Evolutionary conservation across 495 filamentous ascomycete genomes (phyloP).

Genomic region (Sphaerosporella brunnea): DNA sequence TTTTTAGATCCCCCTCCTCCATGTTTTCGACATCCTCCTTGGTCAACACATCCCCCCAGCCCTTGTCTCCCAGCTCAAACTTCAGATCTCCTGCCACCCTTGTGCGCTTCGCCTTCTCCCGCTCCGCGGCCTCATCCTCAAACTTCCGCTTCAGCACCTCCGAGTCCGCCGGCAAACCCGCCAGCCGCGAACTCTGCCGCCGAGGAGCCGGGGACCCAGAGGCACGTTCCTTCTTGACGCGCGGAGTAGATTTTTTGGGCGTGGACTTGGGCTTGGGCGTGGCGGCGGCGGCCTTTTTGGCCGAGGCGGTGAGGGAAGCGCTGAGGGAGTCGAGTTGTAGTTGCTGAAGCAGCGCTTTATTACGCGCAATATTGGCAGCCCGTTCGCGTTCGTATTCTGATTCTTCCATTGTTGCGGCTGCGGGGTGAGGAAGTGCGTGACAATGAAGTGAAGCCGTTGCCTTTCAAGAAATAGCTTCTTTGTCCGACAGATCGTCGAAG

Average conservation of each 20-base stretch:
- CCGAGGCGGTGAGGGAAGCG: constrained; percentile 21
- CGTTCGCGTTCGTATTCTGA: constrained; percentile 50
- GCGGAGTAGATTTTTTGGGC: constrained; percentile 19
- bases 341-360: constrained; percentile 48
- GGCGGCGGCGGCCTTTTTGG: constrained; percentile 16
- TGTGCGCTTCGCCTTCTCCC: constrained; percentile 40
- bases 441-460: no score
- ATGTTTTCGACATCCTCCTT: constrained; percentile 68
- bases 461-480: no score
- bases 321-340: constrained; percentile 36
- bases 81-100: constrained; percentile 54
- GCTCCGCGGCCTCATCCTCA: constrained; percentile 49
- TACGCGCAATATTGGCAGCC: constrained; percentile 55
- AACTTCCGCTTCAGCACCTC: constrained; percentile 63
- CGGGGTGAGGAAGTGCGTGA: no score
- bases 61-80: constrained; percentile 61
- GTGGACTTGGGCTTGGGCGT: no score
- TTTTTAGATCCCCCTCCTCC: constrained; percentile 55
- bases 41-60: constrained; percentile 51
- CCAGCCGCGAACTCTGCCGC: constrained; percentile 47
- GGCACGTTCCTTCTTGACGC: constrained; percentile 36
- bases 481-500: no score
- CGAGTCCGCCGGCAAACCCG: constrained; percentile 49
- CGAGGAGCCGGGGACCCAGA: constrained; percentile 36
- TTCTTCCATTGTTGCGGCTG: constrained; percentile 6